A percentile compares a stretch with the other conserved stretches of the same genome.
Conservation (phyloP, 75 land plant genomes). For the Cunninghamia lanceolata region DNA sequence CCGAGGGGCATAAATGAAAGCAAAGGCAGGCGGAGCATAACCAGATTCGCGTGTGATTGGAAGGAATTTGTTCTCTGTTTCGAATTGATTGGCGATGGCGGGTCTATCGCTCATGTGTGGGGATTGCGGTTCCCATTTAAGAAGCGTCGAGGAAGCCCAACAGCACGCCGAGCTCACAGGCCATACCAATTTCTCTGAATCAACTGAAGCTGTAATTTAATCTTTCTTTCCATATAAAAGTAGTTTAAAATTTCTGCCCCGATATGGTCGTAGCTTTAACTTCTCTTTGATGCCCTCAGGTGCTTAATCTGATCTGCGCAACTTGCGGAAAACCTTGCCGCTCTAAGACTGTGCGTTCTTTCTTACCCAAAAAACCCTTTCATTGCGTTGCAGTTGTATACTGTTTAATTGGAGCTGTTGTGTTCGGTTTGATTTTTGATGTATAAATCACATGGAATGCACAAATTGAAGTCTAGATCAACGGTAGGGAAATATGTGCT, state of each 20-base stretch:
- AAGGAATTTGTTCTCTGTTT: neutral
- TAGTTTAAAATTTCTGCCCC: neutral
- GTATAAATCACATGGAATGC: neutral
- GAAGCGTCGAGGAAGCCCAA: conserved; percentile 89
- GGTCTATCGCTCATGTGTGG: conserved; percentile 89
- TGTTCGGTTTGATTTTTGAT: neutral
- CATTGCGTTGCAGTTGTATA: neutral
- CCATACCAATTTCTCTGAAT: conserved; percentile 86
- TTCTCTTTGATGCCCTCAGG: conserved; percentile 18
- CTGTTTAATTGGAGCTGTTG: neutral
- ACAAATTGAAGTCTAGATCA: neutral
- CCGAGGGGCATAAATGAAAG: neutral
- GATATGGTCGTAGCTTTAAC: neutral
- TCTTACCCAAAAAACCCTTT: neutral
- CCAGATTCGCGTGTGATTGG: neutral
- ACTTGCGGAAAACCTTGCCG: conserved; percentile 94
- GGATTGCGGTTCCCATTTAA: conserved; percentile 73
- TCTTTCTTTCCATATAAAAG: neutral
- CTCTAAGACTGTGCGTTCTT: conserved; percentile 65
- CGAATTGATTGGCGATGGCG: conserved; percentile 50
- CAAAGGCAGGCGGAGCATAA: neutral
- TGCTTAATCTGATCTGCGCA: conserved; percentile 83
- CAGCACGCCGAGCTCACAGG: conserved; percentile 92
- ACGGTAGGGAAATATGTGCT: neutral
- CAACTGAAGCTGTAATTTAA: conserved; percentile 70